Percentiles rank a stretch among this genome's conserved stretches.
Conservation (phyloP, 2,329 filamentous ascomycete species). For the Trichoderma harzianum region DNA sequence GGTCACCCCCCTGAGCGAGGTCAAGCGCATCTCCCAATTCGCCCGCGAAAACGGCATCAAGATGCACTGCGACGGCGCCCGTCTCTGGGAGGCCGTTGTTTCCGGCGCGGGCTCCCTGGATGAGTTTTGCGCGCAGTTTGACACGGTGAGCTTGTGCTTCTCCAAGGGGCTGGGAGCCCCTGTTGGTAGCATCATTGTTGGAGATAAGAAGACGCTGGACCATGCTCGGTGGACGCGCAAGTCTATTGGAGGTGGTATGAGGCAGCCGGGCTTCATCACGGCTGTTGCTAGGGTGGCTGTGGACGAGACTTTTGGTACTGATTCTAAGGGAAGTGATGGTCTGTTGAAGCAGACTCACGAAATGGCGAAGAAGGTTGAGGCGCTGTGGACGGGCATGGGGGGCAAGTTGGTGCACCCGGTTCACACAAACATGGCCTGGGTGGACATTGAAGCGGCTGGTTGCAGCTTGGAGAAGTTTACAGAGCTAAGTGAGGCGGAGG, state of each 20-base stretch:
- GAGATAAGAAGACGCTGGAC: conserved; percentile 36
- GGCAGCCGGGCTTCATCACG: conserved; percentile 70
- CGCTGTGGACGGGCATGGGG: conserved; percentile 67
- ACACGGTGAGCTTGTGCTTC: conserved; percentile 75
- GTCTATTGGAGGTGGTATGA: conserved; percentile 69
- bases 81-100: conserved; percentile 77
- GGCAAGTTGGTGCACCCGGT: conserved; percentile 66
- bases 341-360: conserved; percentile 58
- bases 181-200: conserved; percentile 71
- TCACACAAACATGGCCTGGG: conserved; percentile 91
- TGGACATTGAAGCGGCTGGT: conserved; percentile 65
- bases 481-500: conserved; percentile 39
- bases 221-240: conserved; percentile 55
- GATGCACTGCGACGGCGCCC: conserved; percentile 75
- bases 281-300: conserved; percentile 70
- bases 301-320: conserved; percentile 42
- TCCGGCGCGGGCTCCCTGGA: conserved; percentile 63
- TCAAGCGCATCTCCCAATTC: conserved; percentile 66
- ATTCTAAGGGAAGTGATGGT: conserved; percentile 45
- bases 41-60: conserved; percentile 61
- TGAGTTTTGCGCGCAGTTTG: conserved; percentile 66
- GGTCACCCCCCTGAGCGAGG: conserved; percentile 72
- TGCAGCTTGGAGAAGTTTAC: conserved; percentile 38
- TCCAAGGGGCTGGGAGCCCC: conserved; percentile 81
- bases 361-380: conserved; percentile 61